Base-by-base conservation (phyloP, 257 asterid species). In the Capsicum chinense region DNA sequence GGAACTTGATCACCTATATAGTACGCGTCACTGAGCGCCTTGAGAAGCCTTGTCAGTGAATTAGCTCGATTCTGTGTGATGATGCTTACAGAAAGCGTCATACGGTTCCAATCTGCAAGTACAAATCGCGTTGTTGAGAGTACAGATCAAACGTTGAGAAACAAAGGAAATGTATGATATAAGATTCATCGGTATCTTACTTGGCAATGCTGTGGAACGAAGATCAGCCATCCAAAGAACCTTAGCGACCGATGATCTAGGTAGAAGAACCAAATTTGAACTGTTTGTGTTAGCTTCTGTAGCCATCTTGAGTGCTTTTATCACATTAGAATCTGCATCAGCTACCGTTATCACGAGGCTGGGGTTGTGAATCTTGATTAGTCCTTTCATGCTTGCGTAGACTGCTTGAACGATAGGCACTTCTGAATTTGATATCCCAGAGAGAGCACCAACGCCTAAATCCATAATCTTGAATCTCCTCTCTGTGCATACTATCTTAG, bases 191-290 rank as follows among this genome's bases (percentile, higher is more conserved):
- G 44, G 15, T 26, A 54, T 6, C 95, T 87, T 92, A 96, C 99
- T 90, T 67, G 97, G 98, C 85, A 96, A 89, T 0, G 97, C 92
- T 1, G 97, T 90, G 54, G 99, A 83, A 56, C 98, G 97, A 67
- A 96, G 93, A 87, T 96, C 99, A 14, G 97, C 91, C 97, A 96
- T 95, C 99, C 99, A 96, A 3, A 96, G 93, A 81, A 90, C 95
- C 86, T 86, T 92, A 3, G 95, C 58, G 33, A 96, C 90, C 0
- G 98, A 92, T 2, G 88, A 12, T 79, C 91, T 90, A 3, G 98
- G 98, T 44, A 96, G 58, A 79, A 93, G 93, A 42, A 96, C 93
- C 86, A 94, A 85, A 0, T 91, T 59, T 17, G 97, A 82, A 19
- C 86, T 85, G 59, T 89, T 92, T 2, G 42, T 48, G 44, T 86